Base-by-base conservation (phyloP, 1,284 basidiomycete genomes). In the Hemileia vastatrix region DNA sequence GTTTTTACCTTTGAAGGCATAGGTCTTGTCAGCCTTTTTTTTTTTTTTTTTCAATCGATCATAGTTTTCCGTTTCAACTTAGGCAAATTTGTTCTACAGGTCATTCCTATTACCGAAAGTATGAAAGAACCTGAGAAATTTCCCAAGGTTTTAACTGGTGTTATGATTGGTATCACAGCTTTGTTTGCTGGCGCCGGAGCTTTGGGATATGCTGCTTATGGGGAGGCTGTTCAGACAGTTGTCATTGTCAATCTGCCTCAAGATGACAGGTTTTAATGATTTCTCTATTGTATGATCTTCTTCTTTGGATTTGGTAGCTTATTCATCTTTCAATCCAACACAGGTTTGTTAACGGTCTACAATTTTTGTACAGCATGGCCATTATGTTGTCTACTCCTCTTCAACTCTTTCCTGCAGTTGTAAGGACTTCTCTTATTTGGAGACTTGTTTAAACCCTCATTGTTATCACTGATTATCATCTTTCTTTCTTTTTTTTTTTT, bases 1-100 rank as follows among this genome's bases (percentile, higher is more conserved):
- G 94, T 98, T 21, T 98, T 97, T 76, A 92, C 95, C 0, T 99
- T 98, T 68, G 95, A 98, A 77, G 94, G 94, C 15, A 90, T 98
- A 68, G 94, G 95, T 53, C 79, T 98, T 76, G 87, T 88, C 68
- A 68, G 84, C 77, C n/a, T 19, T 58, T 13, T 48, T 49, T 43
- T 27, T 21, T 24, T 18, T 52, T 51, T 19, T 9, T 21, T 36
- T 23, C 11, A 13, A 23, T 44, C 40, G 21, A 47, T 54, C 31
- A 63, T 52, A 51, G 32, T 23, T 23, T 49, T 66, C 27, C 48
- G 48, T 40, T n/a, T 27, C 11, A 49, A 55, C 27, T 60, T 44
- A 15, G 3, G 4, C 19, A n/a, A n/a, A 60, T 47, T 52, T 2
- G 57, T 43, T 19, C 23, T 8, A 9, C 62, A 85, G 80, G 80